Conservation (phyloP, 768 basidiomycete genomes). For the Lyophyllum semitale region DNA sequence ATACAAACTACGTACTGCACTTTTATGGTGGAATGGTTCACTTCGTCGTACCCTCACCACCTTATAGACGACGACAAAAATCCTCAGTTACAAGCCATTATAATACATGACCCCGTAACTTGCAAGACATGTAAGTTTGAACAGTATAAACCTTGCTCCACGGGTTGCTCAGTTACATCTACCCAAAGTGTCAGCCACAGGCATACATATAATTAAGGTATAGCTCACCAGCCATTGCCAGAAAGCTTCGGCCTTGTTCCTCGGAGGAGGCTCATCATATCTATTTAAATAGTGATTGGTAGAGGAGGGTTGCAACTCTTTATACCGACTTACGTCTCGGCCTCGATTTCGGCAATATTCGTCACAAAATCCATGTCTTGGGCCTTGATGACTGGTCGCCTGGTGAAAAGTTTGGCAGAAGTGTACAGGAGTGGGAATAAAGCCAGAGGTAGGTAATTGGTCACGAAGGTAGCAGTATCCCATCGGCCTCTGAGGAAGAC, state of each 20-base stretch:
- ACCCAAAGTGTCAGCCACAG: background rate
- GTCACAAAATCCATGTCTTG: slow-evolving; percentile 85
- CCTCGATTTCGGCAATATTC: slow-evolving; percentile 70
- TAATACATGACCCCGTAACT: too few relatives aligned
- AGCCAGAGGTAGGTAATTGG: slow-evolving; percentile 75
- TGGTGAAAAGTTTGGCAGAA: slow-evolving; percentile 55
- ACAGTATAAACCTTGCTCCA: too few relatives aligned
- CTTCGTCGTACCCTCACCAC: too few relatives aligned
- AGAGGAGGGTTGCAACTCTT: background rate
- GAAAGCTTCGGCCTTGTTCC: slow-evolving; percentile 64
- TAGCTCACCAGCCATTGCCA: slow-evolving; percentile 79
- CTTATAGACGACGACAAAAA: too few relatives aligned
- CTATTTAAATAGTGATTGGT: slow-evolving; percentile 23
- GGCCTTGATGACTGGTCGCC: slow-evolving; percentile 44
- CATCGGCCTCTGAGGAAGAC: slow-evolving; percentile 42
- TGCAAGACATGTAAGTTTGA: too few relatives aligned
- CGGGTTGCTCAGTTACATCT: background rate
- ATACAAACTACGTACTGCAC: background rate
- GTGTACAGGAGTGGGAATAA: slow-evolving; percentile 78
- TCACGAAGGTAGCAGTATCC: slow-evolving; percentile 72
- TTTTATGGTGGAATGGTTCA: too few relatives aligned
- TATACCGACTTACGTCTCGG: slow-evolving; percentile 46
- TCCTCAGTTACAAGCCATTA: too few relatives aligned
- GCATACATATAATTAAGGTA: background rate
- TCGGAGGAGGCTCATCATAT: slow-evolving; percentile 72